phyloP scores from a whole-genome alignment of 768 basidiomycete species.

The Amanita thiersii region DNA sequence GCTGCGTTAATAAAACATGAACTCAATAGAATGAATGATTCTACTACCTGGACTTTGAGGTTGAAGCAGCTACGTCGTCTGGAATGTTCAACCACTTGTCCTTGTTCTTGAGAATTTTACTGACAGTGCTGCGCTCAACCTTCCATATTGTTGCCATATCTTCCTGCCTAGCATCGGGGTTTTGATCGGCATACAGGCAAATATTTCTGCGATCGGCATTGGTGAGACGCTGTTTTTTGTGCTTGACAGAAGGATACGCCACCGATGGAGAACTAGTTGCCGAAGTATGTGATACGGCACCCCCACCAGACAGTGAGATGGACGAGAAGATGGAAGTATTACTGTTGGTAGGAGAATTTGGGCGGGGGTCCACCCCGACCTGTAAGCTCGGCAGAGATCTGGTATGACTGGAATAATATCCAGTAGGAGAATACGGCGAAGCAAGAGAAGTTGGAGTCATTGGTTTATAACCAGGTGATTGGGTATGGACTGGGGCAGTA shows the following conservation, averaged over 20 bases:
- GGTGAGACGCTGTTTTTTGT: constrained; percentile 67
- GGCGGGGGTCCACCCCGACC: constrained; percentile 30
- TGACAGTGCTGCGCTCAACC: constrained; percentile 89
- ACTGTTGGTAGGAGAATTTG: constrained; percentile 58
- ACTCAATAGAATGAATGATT: background rate
- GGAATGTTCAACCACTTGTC: constrained; percentile 71
- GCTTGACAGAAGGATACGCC: constrained; percentile 30
- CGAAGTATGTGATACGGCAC: constrained; percentile 13
- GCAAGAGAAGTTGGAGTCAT: constrained; percentile 37
- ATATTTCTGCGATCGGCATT: constrained; percentile 71
- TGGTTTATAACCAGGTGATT: constrained; percentile 35
- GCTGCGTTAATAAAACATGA: constrained; percentile 4
- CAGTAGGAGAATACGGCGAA: constrained; percentile 36
- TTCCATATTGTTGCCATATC: constrained; percentile 71
- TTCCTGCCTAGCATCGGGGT: constrained; percentile 72
- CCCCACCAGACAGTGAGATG: constrained; percentile 30
- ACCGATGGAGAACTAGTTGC: constrained; percentile 13
- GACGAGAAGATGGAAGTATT: constrained; percentile 45
- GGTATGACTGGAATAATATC: constrained; percentile 33
- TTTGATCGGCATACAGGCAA: constrained; percentile 53
- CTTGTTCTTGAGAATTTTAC: constrained; percentile 84
- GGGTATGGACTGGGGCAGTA: constrained; percentile 19
- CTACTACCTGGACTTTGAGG: constrained; percentile 63
- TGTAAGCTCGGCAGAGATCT: constrained; percentile 34
- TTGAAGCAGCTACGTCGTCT: constrained; percentile 46